Evolutionary conservation across 306 rosid species (phyloP).

Genomic region (Mucuna pruriens): DNA sequence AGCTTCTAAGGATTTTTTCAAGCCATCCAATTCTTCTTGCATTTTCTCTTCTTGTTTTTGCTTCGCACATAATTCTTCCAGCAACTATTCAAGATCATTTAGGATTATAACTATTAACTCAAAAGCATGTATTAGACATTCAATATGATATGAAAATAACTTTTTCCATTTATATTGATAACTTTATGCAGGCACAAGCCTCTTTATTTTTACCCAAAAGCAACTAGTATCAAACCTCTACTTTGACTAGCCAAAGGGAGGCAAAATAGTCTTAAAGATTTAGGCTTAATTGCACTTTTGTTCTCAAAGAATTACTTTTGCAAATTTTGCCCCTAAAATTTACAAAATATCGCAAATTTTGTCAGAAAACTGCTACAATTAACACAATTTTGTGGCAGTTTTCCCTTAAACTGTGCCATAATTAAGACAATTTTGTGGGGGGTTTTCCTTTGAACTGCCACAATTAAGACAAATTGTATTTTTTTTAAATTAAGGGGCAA

Average conservation of each 20-base stretch:
- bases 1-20: conserved; percentile 68
- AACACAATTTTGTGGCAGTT: too few relatives aligned
- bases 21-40: conserved; percentile 73
- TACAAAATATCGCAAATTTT: too few relatives aligned
- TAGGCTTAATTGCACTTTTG: too few relatives aligned
- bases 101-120: conserved; percentile 21
- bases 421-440: too few relatives aligned
- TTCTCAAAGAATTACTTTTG: too few relatives aligned
- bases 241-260: conserved; percentile 8
- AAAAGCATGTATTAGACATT: conserved; percentile 2
- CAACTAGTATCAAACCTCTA: conserved; percentile 9
- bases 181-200: background rate
- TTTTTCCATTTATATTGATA: background rate
- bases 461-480: too few relatives aligned
- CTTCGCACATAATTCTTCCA: conserved; percentile 70
- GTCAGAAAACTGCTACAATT: too few relatives aligned
- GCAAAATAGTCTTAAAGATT: background rate
- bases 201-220: background rate
- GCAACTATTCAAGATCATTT: conserved; percentile 56
- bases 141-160: background rate
- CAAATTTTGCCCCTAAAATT: too few relatives aligned
- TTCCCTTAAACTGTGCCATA: too few relatives aligned
- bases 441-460: too few relatives aligned
- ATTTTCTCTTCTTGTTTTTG: conserved; percentile 65
- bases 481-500: too few relatives aligned